Base-by-base conservation (phyloP, 2,329 filamentous ascomycete species). In the Phyllosticta capitalensis region DNA sequence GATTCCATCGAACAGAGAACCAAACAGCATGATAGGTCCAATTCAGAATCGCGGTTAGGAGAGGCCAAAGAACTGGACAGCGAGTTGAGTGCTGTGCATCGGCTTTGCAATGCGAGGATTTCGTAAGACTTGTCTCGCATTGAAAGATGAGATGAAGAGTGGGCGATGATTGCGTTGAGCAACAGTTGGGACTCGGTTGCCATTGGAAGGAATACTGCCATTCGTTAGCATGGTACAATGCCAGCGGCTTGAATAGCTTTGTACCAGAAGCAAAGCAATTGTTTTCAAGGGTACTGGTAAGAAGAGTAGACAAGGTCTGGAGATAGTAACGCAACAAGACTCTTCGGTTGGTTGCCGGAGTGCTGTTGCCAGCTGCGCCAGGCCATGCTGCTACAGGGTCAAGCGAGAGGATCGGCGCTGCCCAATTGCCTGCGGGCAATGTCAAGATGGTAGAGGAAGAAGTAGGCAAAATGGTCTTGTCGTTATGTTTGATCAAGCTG, bases 111-210 rank as follows among this genome's bases (percentile, higher is more conserved):
- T 50, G 58, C 58, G 5, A 60, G 28, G 17, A 60, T 52, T 30
- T 60, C 58, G 12, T 60, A 60, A 22, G 58, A 60, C 24, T 56
- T 60, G 54, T 60, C 58, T n/a, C 58, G 50, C 22, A 60, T 26
- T 9, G 58, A 53, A 28, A 60, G 55, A 50, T 60, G 58, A n/a
- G 58, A 60, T 52, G 58, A 60, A 14, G 58, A 60, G 22, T 60
- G 58, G 19, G 58, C 58, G 33, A 60, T 60, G 54, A 60, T 60
- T 4, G 58, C 58, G 22, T 60, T 60, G 22, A 60, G 58, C 54
- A 60, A 49, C 54, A 60, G 55, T 1, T 54, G 58, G 21, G 58
- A 60, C 49, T 60, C 58, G 12, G 58, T 60, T 9, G 58, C 58
- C 58, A 60, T 60, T 14, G 58, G 58, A 19, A 60, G 54, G 24